Percentiles rank a stretch among this genome's conserved stretches.
These are phyloP conservation scores for Lachnellula arida DNA, from an alignment of 2,329 filamentous ascomycete species.

Conservation along the genomic window DNA sequence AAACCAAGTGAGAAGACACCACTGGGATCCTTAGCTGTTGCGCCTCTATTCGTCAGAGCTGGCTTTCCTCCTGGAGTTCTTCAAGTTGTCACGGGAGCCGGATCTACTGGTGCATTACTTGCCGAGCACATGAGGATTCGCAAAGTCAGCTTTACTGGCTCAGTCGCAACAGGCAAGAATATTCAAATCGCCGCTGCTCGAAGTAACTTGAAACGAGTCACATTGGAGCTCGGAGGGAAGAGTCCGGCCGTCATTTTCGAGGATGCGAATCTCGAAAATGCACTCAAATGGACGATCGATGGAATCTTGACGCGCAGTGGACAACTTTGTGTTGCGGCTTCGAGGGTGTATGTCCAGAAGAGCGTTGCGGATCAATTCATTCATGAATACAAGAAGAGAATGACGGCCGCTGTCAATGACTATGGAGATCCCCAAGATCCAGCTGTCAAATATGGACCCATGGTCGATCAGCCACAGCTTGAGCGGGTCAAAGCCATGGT, in stretches of 20 bases:
- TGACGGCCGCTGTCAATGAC: constrained; percentile 51
- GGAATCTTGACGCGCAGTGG: constrained; percentile 46
- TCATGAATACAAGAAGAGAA: constrained; percentile 48
- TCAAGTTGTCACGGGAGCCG: constrained; percentile 35
- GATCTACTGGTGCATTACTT: constrained; percentile 27
- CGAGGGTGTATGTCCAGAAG: constrained; percentile 57
- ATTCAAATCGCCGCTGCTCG: constrained; percentile 66
- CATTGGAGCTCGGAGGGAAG: constrained; percentile 60
- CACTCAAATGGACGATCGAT: constrained; percentile 58
- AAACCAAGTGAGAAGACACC: constrained; percentile 64
- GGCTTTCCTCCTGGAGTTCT: constrained; percentile 42
- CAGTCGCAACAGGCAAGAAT: constrained; percentile 60
- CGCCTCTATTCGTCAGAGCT: constrained; percentile 35
- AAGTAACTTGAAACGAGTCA: constrained; percentile 54
- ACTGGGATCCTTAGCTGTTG: constrained; percentile 39
- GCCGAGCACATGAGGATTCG: constrained; percentile 31
- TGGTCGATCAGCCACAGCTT: constrained; percentile 63
- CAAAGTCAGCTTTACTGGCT: constrained; percentile 62
- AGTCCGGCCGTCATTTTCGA: constrained; percentile 56
- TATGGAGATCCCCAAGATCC: constrained; percentile 66
- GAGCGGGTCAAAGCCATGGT: constrained; percentile 60
- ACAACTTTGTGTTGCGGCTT: constrained; percentile 59
- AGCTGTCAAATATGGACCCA: constrained; percentile 65
- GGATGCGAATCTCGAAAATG: constrained; percentile 52
- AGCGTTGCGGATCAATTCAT: constrained; percentile 57